Evolutionary conservation across 2,329 filamentous ascomycete genomes (phyloP).

Genomic region (Zopfia rhizophila): DNA sequence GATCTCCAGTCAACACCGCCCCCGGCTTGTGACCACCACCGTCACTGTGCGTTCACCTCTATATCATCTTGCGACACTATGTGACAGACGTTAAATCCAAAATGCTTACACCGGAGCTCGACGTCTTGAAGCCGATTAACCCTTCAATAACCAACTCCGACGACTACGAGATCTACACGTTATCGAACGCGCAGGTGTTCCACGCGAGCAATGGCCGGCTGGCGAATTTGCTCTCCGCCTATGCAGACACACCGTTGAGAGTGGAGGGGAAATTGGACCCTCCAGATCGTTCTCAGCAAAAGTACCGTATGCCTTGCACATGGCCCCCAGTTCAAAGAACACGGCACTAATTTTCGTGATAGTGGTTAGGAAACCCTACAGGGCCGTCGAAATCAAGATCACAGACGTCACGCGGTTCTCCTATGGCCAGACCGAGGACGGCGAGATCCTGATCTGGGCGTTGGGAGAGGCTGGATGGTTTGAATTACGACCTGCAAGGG

Average conservation of each 20-base stretch:
- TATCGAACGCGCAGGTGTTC: slow-evolving; percentile 70
- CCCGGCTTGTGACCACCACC: too few species aligned
- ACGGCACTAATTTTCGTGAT: neutral
- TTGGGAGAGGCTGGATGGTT: slow-evolving; percentile 74
- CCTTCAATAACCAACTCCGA: slow-evolving; percentile 54
- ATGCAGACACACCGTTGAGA: slow-evolving; percentile 68
- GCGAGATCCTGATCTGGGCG: slow-evolving; percentile 72
- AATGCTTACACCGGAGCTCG: slow-evolving; percentile 44
- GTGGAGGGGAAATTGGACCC: slow-evolving; percentile 68
- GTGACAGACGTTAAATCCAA: slow-evolving; percentile 8
- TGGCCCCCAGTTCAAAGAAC: slow-evolving; percentile 1
- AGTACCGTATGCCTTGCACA: slow-evolving; percentile 37
- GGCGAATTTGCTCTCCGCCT: slow-evolving; percentile 70
- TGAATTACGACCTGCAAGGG: slow-evolving; percentile 68
- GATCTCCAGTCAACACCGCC: too few species aligned
- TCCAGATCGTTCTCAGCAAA: slow-evolving; percentile 36
- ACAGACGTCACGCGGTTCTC: slow-evolving; percentile 59
- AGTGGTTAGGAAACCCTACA: slow-evolving; percentile 48
- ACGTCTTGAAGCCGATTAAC: slow-evolving; percentile 55
- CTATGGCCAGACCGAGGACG: slow-evolving; percentile 65
- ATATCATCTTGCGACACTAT: too few species aligned
- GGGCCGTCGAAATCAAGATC: slow-evolving; percentile 63
- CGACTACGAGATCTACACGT: slow-evolving; percentile 70
- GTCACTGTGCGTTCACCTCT: too few species aligned
- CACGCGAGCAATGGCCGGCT: slow-evolving; percentile 61